phyloP scores from a whole-genome alignment of 352 stramenopile species.

The Phytophthora cryptogea region DNA sequence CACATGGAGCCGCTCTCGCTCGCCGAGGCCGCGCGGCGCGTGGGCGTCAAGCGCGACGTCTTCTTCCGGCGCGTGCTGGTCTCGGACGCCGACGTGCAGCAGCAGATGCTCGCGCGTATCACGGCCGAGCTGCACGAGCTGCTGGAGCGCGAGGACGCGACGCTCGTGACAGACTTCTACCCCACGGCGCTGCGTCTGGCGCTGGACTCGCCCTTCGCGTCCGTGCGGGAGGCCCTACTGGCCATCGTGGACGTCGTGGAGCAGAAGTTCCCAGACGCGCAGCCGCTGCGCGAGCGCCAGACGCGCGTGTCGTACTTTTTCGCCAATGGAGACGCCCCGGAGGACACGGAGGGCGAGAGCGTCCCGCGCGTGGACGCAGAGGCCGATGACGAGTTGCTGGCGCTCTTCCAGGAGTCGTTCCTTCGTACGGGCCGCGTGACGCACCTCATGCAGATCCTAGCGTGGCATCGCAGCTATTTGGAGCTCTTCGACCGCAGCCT shows the following conservation, averaged over 20 bases:
- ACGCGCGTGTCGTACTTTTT: constrained; percentile 77
- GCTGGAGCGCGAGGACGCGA: constrained; percentile 43
- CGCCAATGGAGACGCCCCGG: constrained; percentile 28
- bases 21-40: constrained; percentile 51
- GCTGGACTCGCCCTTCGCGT: constrained; percentile 66
- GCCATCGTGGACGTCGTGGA: constrained; percentile 52
- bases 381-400: constrained; percentile 52
- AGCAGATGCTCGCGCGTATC: constrained; percentile 59
- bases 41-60: constrained; percentile 73
- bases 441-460: constrained; percentile 77
- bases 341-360: constrained; percentile 31
- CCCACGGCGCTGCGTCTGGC: constrained; percentile 67
- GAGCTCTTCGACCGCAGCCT: constrained; percentile 68
- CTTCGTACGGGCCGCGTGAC: constrained; percentile 72
- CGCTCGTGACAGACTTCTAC: constrained; percentile 67
- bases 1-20: constrained; percentile 35
- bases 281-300: constrained; percentile 35
- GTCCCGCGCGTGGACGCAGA: constrained; percentile 32
- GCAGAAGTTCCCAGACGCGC: constrained; percentile 40
- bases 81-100: constrained; percentile 61
- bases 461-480: constrained; percentile 83
- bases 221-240: constrained; percentile 62
- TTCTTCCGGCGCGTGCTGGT: constrained; percentile 85
- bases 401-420: constrained; percentile 64
- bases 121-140: constrained; percentile 61